Evolutionary conservation across 73 alveolate species (phyloP).

Genomic region (Symbiodinium natans): DNA sequence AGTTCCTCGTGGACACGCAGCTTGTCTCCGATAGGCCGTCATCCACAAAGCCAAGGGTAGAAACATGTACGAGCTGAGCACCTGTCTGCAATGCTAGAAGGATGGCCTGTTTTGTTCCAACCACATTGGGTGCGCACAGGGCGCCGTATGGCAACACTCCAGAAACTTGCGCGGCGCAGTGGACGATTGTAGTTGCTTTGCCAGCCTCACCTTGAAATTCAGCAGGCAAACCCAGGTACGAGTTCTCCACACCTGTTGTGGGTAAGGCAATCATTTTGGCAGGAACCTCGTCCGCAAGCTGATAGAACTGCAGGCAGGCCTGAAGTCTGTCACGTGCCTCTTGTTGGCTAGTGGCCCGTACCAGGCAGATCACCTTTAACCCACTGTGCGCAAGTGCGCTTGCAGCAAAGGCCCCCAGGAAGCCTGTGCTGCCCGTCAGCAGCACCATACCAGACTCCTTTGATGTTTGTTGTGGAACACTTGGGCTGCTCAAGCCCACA

Average conservation of each 20-base stretch:
- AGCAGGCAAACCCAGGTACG: conserved; percentile 14
- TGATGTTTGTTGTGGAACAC: too few species aligned
- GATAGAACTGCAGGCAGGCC: not conserved
- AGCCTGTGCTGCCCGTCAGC: conserved; percentile 70
- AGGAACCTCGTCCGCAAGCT: not conserved
- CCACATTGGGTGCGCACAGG: not conserved
- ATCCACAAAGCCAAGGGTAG: conserved; percentile 64
- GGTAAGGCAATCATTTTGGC: not conserved
- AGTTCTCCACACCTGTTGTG: not conserved
- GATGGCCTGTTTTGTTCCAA: conserved; percentile 22
- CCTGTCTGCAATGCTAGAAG: conserved; percentile 1
- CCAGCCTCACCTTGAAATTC: not conserved
- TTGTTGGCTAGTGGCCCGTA: conserved; percentile 2
- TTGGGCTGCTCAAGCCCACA: not conserved
- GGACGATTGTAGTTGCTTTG: not conserved
- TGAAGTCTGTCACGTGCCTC: not conserved
- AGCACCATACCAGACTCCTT: not conserved
- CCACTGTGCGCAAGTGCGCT: not conserved
- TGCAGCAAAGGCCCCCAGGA: conserved; percentile 85
- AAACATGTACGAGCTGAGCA: conserved; percentile 33
- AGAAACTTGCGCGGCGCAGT: conserved; percentile 66
- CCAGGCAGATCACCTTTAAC: conserved; percentile 14
- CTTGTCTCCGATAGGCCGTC: conserved; percentile 31
- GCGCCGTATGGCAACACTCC: conserved; percentile 41
- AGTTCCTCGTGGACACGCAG: not conserved